These are phyloP conservation scores for Hemileccinum rubropunctum DNA, from an alignment of 768 basidiomycete genomes.

Conservation along the genomic window DNA sequence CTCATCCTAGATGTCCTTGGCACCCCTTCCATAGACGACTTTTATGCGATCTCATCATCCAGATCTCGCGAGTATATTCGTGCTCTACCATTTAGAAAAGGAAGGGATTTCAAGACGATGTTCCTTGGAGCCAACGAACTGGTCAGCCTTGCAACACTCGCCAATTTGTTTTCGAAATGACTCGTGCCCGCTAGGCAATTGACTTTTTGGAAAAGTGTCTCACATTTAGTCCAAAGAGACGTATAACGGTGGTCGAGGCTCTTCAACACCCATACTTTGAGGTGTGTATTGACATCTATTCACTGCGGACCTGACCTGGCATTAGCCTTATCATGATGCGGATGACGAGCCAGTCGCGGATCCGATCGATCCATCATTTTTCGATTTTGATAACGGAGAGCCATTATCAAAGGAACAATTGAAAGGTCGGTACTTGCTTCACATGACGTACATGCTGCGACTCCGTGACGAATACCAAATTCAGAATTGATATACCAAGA, in stretches of 20 bases:
- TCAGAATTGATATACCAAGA: constrained; percentile 49
- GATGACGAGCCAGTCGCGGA: constrained; percentile 85
- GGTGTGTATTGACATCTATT: constrained; percentile 38
- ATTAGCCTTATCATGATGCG: constrained; percentile 82
- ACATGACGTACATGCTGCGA: neutral
- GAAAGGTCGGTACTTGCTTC: constrained; percentile 46
- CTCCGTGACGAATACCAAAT: neutral
- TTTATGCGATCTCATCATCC: constrained; percentile 85
- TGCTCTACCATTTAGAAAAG: constrained; percentile 83
- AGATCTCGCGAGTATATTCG: constrained; percentile 85
- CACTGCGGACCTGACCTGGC: neutral
- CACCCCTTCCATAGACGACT: constrained; percentile 87
- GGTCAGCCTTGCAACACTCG: constrained; percentile 31
- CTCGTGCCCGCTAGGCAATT: constrained; percentile 52
- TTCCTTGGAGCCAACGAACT: constrained; percentile 75
- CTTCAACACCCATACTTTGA: constrained; percentile 87
- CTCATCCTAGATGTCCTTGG: constrained; percentile 95
- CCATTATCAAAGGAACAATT: constrained; percentile 63
- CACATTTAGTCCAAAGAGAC: constrained; percentile 81
- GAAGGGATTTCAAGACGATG: constrained; percentile 63
- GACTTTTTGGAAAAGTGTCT: constrained; percentile 79
- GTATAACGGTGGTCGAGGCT: constrained; percentile 86
- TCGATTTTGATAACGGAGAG: constrained; percentile 75
- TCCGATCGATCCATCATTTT: constrained; percentile 73
- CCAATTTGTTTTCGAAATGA: neutral